Base-by-base conservation (phyloP, 345 rosid species). In the Clausena lansium region DNA sequence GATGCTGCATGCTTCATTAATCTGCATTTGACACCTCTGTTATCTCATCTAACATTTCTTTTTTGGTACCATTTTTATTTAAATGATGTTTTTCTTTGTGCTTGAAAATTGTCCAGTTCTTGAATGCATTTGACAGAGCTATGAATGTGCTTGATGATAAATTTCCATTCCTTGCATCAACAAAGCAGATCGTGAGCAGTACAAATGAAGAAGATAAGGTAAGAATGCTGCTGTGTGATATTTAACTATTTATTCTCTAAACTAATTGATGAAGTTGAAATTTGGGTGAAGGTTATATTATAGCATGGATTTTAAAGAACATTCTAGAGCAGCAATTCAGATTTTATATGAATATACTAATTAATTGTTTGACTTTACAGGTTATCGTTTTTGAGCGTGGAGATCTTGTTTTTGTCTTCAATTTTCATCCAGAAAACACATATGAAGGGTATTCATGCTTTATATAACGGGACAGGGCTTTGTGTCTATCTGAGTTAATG, bases 361-460 rank as follows among this genome's bases (percentile, higher is more conserved):
- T 70, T 54, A 33, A 70, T 79, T 67, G 13, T 79, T 84, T 32
- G 24, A 59, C 60, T 19, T 74, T 74, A 59, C 91, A 90, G 97
- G 92, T 90, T 77, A 89, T 92, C 4, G 92, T 92, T 77, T 92
- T 92, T 78, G 97, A 90, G 87, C 90, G 86, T 32, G 93, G 94
- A 78, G 93, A 90, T 84, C 88, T 90, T 68, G 89, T 90, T 71
- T 90, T 90, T 50, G 92, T 92, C 59, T 92, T 90, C 86, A 92
- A 92, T 84, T 92, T 92, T 82, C 94, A 92, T 81, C 90, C 94
- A 36, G 86, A 87, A 67, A 88, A 86, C 66, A 81, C 90, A 38
- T 89, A 92, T 58, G 88, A 89, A 30, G 97, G 94, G 97, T 92
- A 87, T 39, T 81, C 70, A 59, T 79, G 60, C 52, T 71, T 64